Evolutionary conservation across 495 filamentous ascomycete species (phyloP), one percentile per base, ranked within the genome.

Genomic region (Penicillium psychrofluorescens): DNA sequence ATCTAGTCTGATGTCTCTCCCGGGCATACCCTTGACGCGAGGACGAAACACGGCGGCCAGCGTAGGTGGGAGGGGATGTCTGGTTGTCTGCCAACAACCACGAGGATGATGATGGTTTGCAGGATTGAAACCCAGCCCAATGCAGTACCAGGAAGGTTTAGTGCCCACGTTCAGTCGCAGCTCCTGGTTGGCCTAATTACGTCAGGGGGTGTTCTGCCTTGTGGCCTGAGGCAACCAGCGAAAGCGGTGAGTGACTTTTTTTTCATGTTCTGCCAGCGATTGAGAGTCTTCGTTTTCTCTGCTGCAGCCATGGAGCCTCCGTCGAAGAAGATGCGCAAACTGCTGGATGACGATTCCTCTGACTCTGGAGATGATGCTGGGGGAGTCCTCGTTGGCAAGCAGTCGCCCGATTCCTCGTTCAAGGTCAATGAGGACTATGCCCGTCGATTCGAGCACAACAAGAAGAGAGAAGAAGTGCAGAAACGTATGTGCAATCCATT

Each of bases 391-490:
- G 50, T 73, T 35, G 60, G 46, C 45, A 62, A 56, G 41, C 42
- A 45, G 47, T 51, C 51, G 11, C 30, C 49, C 16, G 70, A 63
- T 4, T 45, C 57, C 31, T 66, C 58, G 27, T 78, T 95, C 64
- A 90, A 85, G 55, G 81, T 98, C 68, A 98, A 98, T 63, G 74
- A 86, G 55, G 87, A 91, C 41, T 98, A 84, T 61, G 92, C 92
- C 43, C 78, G 79, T 51, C 73, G 88, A 32, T 97, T 96, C 54
- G 90, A 97, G 62, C 74, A 95, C 60, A 98, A 98, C 68, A 95
- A 96, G 71, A 92, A 91, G 68, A 79, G 92, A 27, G 89, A 92
- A 64, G 92, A 98, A 58, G 71, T 84, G 42, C 79, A 85, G n/a
- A 76, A 81, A 57, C 64, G 90, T 91, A 67, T 69, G 81, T 74